Percentiles rank a stretch among this genome's conserved stretches.
phyloP scores from a whole-genome alignment of 257 asterid genomes.

The Solanum microdontum region DNA sequence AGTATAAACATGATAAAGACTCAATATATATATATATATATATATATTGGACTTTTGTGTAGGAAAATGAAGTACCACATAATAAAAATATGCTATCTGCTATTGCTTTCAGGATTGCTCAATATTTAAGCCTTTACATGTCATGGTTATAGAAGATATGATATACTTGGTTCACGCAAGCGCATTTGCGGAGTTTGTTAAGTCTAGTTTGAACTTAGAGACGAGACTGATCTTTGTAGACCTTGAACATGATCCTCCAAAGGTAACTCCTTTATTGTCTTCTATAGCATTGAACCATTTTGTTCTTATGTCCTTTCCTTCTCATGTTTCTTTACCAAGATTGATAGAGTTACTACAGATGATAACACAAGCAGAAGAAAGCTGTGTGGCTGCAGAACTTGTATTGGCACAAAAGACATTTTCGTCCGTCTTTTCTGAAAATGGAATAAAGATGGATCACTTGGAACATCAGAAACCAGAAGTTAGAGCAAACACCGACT shows the following conservation, averaged over 20 bases:
- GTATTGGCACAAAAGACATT: slow-evolving; percentile 54
- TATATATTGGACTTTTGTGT: neutral
- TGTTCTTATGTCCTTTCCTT: neutral
- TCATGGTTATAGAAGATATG: slow-evolving; percentile 82
- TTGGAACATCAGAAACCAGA: slow-evolving; percentile 13
- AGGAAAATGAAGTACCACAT: neutral
- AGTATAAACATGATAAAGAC: neutral
- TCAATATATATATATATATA: no score
- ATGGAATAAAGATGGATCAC: slow-evolving; percentile 17
- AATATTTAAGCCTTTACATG: slow-evolving; percentile 37
- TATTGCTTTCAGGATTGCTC: slow-evolving; percentile 42
- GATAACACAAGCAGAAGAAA: slow-evolving; percentile 20
- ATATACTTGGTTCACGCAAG: slow-evolving; percentile 47
- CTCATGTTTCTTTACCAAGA: neutral
- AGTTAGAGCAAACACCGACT: neutral
- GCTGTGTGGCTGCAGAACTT: slow-evolving; percentile 32
- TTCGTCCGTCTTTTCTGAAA: slow-evolving; percentile 28
- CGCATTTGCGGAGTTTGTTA: slow-evolving; percentile 39
- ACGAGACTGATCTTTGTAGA: slow-evolving; percentile 32
- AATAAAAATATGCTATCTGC: neutral
- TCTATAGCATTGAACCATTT: neutral
- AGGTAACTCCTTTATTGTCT: slow-evolving; percentile 19
- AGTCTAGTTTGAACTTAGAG: slow-evolving; percentile 31
- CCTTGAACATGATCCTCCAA: slow-evolving; percentile 73
- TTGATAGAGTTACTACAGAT: slow-evolving; percentile 27